Base-by-base conservation (phyloP, 1,284 basidiomycete genomes). In the Agroathelia rolfsii region DNA sequence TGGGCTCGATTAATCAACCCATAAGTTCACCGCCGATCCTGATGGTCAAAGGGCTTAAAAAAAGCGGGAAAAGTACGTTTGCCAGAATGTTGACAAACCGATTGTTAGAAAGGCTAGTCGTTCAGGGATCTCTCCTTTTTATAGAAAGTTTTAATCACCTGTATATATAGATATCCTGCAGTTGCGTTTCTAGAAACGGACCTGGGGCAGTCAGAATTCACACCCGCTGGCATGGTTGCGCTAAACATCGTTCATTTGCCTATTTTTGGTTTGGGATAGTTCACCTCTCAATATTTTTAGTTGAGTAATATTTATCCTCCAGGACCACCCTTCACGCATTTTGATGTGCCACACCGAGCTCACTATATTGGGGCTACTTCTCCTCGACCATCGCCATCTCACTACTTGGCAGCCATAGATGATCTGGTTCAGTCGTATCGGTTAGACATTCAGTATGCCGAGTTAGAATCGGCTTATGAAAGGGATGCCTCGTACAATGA, bases 121-220 rank as follows among this genome's bases (percentile, higher is more conserved):
- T 13, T 22, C 37, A 22, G 17, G 9, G 16, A n/a, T 19, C 10
- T 24, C 21, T 9, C 21, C 12, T 36, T 20, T 9, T 15, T 11
- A 30, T 27, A 3, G 42, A 23, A 2, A 7, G 24, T 28, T 19
- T 1, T 28, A 37, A 22, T 25, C 25, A n/a, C 30, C 17, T 5
- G 31, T 18, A 32, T 13, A 30, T 33, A 9, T 38, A 80, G 82
- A 22, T 82, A 77, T 52, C 64, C 64, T 14, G 67, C 66, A 12
- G 88, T 96, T 3, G 90, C 89, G 0, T 95, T 77, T 53, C 68
- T 98, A 5, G 93, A 97, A 50, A 85, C 85, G 37, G 94, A 97
- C 57, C 47, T 90, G 3, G 94, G 94, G 7, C 94, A 98, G 57
- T 84, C 87, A 6, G 92, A 97, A 54, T 95, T 97, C 52, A 84